phyloP scores from a whole-genome alignment of 2,329 filamentous ascomycete species.

The Aspergillus chevalieri region DNA sequence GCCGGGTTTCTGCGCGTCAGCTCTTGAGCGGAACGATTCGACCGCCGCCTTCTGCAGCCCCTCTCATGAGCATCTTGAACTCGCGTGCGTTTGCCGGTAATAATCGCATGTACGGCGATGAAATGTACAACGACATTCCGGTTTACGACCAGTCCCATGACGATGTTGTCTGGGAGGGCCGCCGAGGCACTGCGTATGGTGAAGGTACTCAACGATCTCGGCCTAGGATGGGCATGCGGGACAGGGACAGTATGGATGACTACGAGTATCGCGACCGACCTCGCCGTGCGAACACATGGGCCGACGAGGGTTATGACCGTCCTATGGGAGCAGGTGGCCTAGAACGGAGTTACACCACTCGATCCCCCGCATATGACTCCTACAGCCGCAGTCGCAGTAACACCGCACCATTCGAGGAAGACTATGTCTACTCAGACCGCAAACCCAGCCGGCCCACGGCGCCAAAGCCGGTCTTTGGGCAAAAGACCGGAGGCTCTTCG shows the following conservation, averaged over 20 bases:
- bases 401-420: slow-evolving; percentile 36
- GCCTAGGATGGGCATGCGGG: slow-evolving; percentile 45
- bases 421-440: slow-evolving; percentile 52
- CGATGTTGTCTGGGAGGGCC: slow-evolving; percentile 76
- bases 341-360: slow-evolving; percentile 29
- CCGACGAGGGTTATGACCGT: slow-evolving; percentile 45
- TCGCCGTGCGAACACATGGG: slow-evolving; percentile 43
- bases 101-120: slow-evolving; percentile 47
- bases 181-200: slow-evolving; percentile 63
- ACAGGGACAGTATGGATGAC: slow-evolving; percentile 41
- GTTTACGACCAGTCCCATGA: slow-evolving; percentile 81
- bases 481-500: slow-evolving; percentile 36
- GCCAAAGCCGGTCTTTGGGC: slow-evolving; percentile 76
- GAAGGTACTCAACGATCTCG: slow-evolving; percentile 55
- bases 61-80: slow-evolving; percentile 78
- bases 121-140: slow-evolving; percentile 90
- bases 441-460: slow-evolving; percentile 75
- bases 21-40: slow-evolving; percentile 72
- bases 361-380: slow-evolving; percentile 21
- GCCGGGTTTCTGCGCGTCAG: slow-evolving; percentile 71
- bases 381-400: slow-evolving; percentile 32
- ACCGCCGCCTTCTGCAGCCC: slow-evolving; percentile 73
- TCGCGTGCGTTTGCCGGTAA: slow-evolving; percentile 75
- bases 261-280: slow-evolving; percentile 53
- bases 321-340: slow-evolving; percentile 22